Conservation (phyloP, 2,329 filamentous ascomycete species). For the Penicillium sp. region DNA sequence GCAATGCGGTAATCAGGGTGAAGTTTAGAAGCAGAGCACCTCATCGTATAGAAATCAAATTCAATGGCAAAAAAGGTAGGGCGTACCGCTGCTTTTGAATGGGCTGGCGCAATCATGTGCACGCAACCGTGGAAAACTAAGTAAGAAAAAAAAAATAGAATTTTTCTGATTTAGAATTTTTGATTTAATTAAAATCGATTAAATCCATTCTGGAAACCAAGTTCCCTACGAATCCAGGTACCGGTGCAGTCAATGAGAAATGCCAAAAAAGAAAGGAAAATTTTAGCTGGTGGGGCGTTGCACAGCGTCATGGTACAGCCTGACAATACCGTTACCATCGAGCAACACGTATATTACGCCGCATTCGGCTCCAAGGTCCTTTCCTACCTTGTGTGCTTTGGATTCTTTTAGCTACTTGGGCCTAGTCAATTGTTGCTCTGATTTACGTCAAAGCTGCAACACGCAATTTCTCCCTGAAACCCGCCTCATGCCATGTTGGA, state of each 20-base stretch:
- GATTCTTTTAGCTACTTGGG: neutral
- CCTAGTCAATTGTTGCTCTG: too few relatives aligned
- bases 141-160: slow-evolving; percentile 5
- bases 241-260: slow-evolving; percentile 6
- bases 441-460: neutral
- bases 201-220: neutral
- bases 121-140: slow-evolving; percentile 26
- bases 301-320: slow-evolving; percentile 30
- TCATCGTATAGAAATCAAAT: slow-evolving; percentile 10
- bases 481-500: neutral
- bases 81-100: slow-evolving; percentile 23
- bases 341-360: slow-evolving; percentile 13
- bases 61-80: slow-evolving; percentile 4
- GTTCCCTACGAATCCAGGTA: slow-evolving; percentile 8
- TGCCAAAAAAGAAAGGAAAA: slow-evolving; percentile 1
- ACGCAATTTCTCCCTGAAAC: slow-evolving; percentile 1
- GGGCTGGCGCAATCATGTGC: slow-evolving; percentile 25
- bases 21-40: slow-evolving; percentile 3
- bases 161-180: neutral
- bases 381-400: neutral
- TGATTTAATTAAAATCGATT: neutral
- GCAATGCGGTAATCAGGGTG: slow-evolving; percentile 28
- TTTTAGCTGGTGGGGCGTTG: slow-evolving; percentile 9
- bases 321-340: slow-evolving; percentile 21
- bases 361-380: slow-evolving; percentile 4